Percentiles rank a stretch among this genome's conserved stretches.
Evolutionary conservation across 2,329 filamentous ascomycete species (phyloP).

Genomic region (Aspergillus fructus): DNA sequence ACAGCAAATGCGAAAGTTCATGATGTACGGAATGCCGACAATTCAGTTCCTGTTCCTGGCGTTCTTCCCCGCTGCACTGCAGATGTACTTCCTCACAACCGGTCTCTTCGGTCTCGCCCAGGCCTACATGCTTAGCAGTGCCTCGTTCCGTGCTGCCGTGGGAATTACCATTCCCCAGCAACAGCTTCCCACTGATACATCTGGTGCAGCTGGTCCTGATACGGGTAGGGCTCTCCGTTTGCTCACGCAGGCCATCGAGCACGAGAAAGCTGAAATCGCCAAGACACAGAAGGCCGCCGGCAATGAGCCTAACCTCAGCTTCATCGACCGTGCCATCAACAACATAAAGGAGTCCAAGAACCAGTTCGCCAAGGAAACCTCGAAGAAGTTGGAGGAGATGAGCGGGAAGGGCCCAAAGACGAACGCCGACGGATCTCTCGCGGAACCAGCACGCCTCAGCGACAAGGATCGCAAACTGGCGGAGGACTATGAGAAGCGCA

Average conservation of each 20-base stretch:
- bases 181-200: background rate
- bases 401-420: conserved; percentile 23
- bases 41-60: conserved; percentile 55
- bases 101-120: conserved; percentile 44
- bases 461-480: conserved; percentile 34
- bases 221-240: conserved; percentile 15
- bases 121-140: conserved; percentile 44
- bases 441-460: conserved; percentile 23
- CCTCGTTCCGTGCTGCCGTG: conserved; percentile 28
- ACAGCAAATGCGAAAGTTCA: conserved; percentile 30
- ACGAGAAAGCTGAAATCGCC: conserved; percentile 14
- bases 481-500: conserved; percentile 29
- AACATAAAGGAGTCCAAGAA: conserved; percentile 27
- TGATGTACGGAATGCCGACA: conserved; percentile 51
- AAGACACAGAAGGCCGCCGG: conserved; percentile 8
- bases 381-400: conserved; percentile 21
- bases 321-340: conserved; percentile 39
- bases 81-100: conserved; percentile 60
- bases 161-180: conserved; percentile 25
- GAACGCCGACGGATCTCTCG: conserved; percentile 21
- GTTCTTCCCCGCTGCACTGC: conserved; percentile 57
- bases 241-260: conserved; percentile 16
- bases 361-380: conserved; percentile 25
- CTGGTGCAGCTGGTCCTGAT: conserved; percentile 1
- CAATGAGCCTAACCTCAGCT: conserved; percentile 21